Evolutionary conservation across 306 rosid genomes (phyloP), one percentile per base, ranked within the genome.

Genomic region (Pterocarpus macrocarpus): DNA sequence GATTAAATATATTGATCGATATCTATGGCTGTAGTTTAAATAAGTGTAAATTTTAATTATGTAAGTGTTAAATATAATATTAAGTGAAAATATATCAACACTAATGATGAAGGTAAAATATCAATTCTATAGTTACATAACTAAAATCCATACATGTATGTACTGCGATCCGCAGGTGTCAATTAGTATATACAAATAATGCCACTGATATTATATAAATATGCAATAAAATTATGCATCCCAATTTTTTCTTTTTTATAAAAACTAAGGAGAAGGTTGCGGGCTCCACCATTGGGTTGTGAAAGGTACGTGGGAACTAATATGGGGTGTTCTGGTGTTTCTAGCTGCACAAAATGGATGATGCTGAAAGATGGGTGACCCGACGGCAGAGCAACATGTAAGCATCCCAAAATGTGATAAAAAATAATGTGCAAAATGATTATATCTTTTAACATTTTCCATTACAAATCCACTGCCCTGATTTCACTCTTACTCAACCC

Each of bases 401-500:
- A 81, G 81, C 80, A 67, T 44, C 78, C 39, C 81, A 81, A 32
- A 56, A 58, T 36, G 28, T 56, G n/a, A 70, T 69, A 39, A 69
- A 53, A 66, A 59, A 34, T 50, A 77, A 77, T 83, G 75, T 55
- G 69, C n/a, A 75, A 64, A 80, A 75, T 67, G 33, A 67, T 33
- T 63, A 59, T 64, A 44, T 22, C 47, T 64, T 49, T 86, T 74
- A 75, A 82, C 62, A 75, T 75, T 80, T 87, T 81, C 69, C 83
- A 61, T 87, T 64, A 81, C 75, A 67, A 62, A 36, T 55, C 76
- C 90, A 80, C 87, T 83, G 69, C 78, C 89, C 75, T 83, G 81
- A 79, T 87, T 86, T 90, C 91, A 87, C 86, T 88, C 90, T 89
- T 90, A 93, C 97, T 93, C 90, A 79, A 90, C 80, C 98, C 74